Percentiles rank a stretch among this genome's conserved stretches.
Conservation (phyloP, 345 rosid genomes). For the Excoecaria agallocha region DNA sequence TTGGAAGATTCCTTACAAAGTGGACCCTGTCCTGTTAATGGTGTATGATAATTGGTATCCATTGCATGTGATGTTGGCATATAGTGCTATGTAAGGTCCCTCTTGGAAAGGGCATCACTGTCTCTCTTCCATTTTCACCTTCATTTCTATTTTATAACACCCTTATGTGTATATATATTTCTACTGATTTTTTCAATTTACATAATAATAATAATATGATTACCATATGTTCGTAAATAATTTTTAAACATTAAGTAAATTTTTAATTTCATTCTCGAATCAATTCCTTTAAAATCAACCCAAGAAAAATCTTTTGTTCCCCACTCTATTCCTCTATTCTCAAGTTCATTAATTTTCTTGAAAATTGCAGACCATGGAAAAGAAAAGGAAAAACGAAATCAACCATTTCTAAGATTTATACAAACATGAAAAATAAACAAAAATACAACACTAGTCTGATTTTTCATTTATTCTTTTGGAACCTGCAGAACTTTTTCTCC, state of each 20-base stretch:
- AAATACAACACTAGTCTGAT: conserved; percentile 21
- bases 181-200: neutral
- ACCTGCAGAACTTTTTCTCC: neutral
- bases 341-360: neutral
- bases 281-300: neutral
- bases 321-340: neutral
- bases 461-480: conserved; percentile 16
- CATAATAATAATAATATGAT: neutral
- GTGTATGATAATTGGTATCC: conserved; percentile 5
- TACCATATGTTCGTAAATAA: neutral
- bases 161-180: neutral
- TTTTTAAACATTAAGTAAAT: neutral
- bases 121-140: neutral
- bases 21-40: conserved; percentile 15
- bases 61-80: conserved; percentile 25
- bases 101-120: neutral
- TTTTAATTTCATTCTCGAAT: too few species aligned
- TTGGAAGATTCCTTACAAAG: conserved; percentile 14
- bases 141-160: neutral
- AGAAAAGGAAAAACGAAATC: too few species aligned
- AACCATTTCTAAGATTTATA: conserved; percentile 15
- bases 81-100: conserved; percentile 19
- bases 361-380: neutral
- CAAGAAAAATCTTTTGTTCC: neutral
- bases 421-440: conserved; percentile 13